Evolutionary conservation across 352 stramenopile species (phyloP), one percentile per base, ranked within the genome.

Genomic region (Pythium oligandrum): DNA sequence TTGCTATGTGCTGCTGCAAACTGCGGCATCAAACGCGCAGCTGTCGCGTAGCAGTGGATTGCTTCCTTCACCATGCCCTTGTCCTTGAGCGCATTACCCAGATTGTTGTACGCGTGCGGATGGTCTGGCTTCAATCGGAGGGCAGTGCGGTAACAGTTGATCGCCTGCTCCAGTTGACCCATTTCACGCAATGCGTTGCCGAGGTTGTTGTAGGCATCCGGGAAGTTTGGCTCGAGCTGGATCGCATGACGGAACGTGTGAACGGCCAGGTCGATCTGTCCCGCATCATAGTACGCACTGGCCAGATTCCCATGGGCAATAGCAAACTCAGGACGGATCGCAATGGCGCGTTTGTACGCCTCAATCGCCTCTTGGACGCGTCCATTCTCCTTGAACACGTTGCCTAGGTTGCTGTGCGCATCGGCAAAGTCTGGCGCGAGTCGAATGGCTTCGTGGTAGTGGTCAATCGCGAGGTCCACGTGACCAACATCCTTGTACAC

Each of bases 1-100:
- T 98, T 98, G 66, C 77, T 93, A 62, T 98, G 91, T 1, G 91
- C 92, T 0, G 92, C 90, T 0, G 93, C 91, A 57, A 98, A 98
- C 30, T 80, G 75, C n/a, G 93, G 93, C 63, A 97, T 81, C 4
- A 98, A 63, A 7, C 83, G 68, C 44, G 88, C 86, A 3, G 92
- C 92, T 9, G 88, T 97, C 59, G 91, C 87, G 65, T 97, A 97
- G 70, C 90, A 98, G 66, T 97, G 89, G 46, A 97, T 86, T n/a
- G 90, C 88, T 51, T 98, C 91, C 55, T 96, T 95, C 4, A 97
- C 77, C 55, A 96, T 83, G 10, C 91, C 91, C 48, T 95, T 93
- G 70, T 96, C 85, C 53, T 95, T 96, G n/a, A 97, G 70, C 5
- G 85, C 78, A 57, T 96, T 96, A 33, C 88, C 91, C n/a, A 97